A percentile compares a stretch with the other conserved stretches of the same genome.
Conservation (phyloP, 176 grass and related monocot species). For the Carex myosuroides region DNA sequence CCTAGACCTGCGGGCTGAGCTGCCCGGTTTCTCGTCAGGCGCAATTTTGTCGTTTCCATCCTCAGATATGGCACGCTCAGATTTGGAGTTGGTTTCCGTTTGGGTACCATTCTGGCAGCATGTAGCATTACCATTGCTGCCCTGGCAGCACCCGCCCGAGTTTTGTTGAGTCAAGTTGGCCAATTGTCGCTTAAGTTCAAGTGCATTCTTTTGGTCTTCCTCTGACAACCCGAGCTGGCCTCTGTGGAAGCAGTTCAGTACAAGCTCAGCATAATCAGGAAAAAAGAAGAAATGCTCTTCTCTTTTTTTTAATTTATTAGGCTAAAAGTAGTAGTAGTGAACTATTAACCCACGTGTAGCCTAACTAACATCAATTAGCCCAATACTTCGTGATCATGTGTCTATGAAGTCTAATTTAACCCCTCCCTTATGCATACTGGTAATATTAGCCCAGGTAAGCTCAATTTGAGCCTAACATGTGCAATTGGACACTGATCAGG, state of each 20-base stretch:
- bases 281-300: background rate
- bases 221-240: slow-evolving; percentile 83
- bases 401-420: background rate
- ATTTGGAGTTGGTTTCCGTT: slow-evolving; percentile 38
- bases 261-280: background rate
- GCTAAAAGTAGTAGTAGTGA: background rate
- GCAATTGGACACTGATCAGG: background rate
- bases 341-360: background rate
- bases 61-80: slow-evolving; percentile 33
- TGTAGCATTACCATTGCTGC: slow-evolving; percentile 19
- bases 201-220: slow-evolving; percentile 78
- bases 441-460: too few species aligned
- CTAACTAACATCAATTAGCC: background rate
- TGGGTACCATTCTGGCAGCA: slow-evolving; percentile 59
- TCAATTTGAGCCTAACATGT: background rate
- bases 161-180: slow-evolving; percentile 30
- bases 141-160: slow-evolving; percentile 61
- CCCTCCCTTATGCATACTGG: background rate
- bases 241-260: slow-evolving; percentile 30
- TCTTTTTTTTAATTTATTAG: background rate
- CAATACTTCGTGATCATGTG: background rate
- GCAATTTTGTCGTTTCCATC: slow-evolving; percentile 29
- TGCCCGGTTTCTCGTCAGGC: slow-evolving; percentile 27
- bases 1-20: slow-evolving; percentile 28
- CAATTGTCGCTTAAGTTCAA: slow-evolving; percentile 37